Evolutionary conservation across 306 rosid genomes (phyloP).

Genomic region (Vigna trinervia): DNA sequence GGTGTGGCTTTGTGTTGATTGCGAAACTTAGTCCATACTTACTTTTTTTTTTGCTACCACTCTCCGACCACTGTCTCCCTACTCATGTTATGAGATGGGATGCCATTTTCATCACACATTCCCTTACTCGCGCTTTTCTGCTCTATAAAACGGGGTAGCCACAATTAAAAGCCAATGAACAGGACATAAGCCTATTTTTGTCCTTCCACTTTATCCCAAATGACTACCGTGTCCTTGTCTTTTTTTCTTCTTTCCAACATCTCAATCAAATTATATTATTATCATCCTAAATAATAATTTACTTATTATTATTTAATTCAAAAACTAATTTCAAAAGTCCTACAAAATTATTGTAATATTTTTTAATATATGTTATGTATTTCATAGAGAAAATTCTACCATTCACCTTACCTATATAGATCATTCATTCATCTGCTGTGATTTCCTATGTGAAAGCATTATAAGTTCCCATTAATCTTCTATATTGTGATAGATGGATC

Average conservation of each 20-base stretch:
- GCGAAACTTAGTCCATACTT: neutral
- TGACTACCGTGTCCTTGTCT: neutral
- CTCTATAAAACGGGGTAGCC: constrained; percentile 62
- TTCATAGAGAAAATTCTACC: no score
- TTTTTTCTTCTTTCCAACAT: neutral
- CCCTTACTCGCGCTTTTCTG: constrained; percentile 97
- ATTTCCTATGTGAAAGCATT: no score
- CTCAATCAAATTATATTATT: neutral
- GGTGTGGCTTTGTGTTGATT: neutral
- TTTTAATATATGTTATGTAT: no score
- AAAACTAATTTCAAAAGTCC: no score
- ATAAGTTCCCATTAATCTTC: no score
- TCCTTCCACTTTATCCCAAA: constrained; percentile 23
- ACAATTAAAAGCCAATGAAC: constrained; percentile 15
- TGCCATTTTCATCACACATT: constrained; percentile 47
- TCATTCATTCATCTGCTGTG: no score
- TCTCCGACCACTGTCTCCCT: neutral
- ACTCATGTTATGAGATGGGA: neutral
- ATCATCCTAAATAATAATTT: no score
- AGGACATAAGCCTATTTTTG: neutral
- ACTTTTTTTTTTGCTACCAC: neutral
- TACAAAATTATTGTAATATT: no score
- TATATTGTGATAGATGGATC: no score
- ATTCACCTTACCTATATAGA: no score
- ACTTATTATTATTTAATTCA: no score